A percentile compares a stretch with the other conserved stretches of the same genome.
Evolutionary conservation across 495 filamentous ascomycete species (phyloP).

Genomic region (Aspergillus nanangensis): DNA sequence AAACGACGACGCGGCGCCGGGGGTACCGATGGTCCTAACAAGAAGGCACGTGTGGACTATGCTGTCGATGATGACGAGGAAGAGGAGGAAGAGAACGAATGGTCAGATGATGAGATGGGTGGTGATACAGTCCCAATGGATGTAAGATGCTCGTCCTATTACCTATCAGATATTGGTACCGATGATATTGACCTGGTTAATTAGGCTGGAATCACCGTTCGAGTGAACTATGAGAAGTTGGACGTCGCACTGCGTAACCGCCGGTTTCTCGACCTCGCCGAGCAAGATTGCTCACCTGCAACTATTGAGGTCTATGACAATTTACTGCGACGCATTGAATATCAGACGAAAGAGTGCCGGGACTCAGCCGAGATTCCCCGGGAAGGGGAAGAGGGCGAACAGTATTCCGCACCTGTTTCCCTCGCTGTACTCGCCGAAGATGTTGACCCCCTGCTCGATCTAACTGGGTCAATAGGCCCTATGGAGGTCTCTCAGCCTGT

Average conservation of each 20-base stretch:
- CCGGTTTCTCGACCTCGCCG: slow-evolving; percentile 60
- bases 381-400: slow-evolving; percentile 48
- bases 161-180: not conserved
- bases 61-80: slow-evolving; percentile 24
- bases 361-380: slow-evolving; percentile 51
- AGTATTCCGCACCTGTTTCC: slow-evolving; percentile 32
- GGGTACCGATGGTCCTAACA: slow-evolving; percentile 10
- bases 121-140: slow-evolving; percentile 38
- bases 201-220: slow-evolving; percentile 61
- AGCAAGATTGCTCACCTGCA: slow-evolving; percentile 43
- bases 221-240: slow-evolving; percentile 83
- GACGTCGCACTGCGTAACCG: slow-evolving; percentile 75
- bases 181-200: not conserved
- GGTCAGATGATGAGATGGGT: slow-evolving; percentile 35
- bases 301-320: slow-evolving; percentile 73
- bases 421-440: slow-evolving; percentile 32
- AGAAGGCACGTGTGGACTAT: slow-evolving; percentile 17
- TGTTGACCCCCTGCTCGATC: slow-evolving; percentile 36
- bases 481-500: slow-evolving; percentile 16
- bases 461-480: slow-evolving; percentile 35
- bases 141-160: slow-evolving; percentile 14
- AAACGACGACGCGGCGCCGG: slow-evolving; percentile 27
- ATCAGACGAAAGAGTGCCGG: slow-evolving; percentile 62
- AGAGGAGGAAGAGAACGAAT: slow-evolving; percentile 32
- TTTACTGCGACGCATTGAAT: slow-evolving; percentile 65